Evolutionary conservation across 768 basidiomycete genomes (phyloP), one percentile per base, ranked within the genome.

Genomic region (Amanita thiersii): DNA sequence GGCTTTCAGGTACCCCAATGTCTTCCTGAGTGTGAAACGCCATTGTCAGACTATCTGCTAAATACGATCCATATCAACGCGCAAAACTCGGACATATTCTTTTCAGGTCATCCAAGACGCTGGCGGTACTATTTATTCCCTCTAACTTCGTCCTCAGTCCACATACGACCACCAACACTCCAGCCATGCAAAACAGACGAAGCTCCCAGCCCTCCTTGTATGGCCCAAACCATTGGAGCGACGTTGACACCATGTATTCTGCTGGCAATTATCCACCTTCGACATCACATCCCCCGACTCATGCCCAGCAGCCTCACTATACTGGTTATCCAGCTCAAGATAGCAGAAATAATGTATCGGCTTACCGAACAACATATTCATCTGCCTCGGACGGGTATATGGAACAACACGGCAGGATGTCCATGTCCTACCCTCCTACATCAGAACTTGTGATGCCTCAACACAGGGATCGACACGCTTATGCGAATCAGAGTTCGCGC

Each of bases 1-100:
- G 42, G 42, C 42, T 43, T 34, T 43, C 42, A 43, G 42, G 42
- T 36, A 43, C 42, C 26, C 6, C n/a, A 26, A 21, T 28, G 18
- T 18, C 25, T 36, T 7, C n/a, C 26, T 28, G 23, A 15, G 31
- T 30, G 39, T 40, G 28, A 30, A 40, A 32, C 26, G n/a, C 31
- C 39, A n/a, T 40, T 40, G 39, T 10, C 18, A 37, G 24, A 26
- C 34, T 43, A 35, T 40, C 18, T 32, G 39, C 39, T 40, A 40
- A 40, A 18, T 26, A 43, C 42, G 42, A 43, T 37, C 8, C 14
- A 26, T 42, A 20, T 19, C 40, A 37, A 10, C 23, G 42, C 42
- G 34, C 11, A 17, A 12, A 29, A 37, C 25, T 34, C 42, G 42
- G 42, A 43, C 14, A 10, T 9, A 10, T 37, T 24, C 42, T 28